Base-by-base conservation (phyloP, 2,329 filamentous ascomycete genomes). In the Nakataea oryzae region DNA sequence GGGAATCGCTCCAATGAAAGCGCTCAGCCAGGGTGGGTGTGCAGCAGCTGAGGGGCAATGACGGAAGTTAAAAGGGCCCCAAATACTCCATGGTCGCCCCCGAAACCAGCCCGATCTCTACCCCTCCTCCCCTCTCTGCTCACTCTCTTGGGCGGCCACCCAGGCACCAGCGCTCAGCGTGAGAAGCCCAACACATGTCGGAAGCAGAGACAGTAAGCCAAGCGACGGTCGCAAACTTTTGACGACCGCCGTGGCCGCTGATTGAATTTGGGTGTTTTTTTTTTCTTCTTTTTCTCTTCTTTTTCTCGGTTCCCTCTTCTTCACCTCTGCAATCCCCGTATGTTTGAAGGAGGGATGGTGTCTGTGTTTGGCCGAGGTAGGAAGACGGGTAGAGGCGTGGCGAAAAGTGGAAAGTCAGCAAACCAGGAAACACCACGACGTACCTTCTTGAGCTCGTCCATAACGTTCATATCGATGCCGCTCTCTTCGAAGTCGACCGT, bases 401-500 rank as follows among this genome's bases (percentile, higher is more conserved):
- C 57, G 60, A 62, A 50, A 58, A 62, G 59, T 58, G 62, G 56
- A 54, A 55, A 57, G 58, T 34, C 24, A 41, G 57, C 30, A 12
- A 32, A 32, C n/a, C 9, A 32, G 30, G 57, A 56, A 62, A 47
- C 14, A 27, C 55, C 29, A 63, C 61, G 63, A 79, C 90, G 83
- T 81, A 97, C 93, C 86, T 88, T 83, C 76, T 87, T 88, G 81
- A 99, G 80, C 74, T 96, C 91, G 68, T 93, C 86, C 70, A 99
- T 79, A 60, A 93, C 93, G 69, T 85, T 81, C 74, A 93, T 89
- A 70, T 96, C 91, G 67, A 97, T 89, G 70, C 95, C 95, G 69
- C 89, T 91, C 78, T 99, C 95, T 75, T 99, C 95, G 74, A 99
- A 97, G 76, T 97, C 95, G 71, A 93, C 90, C 71, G 90, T 85